Percentiles rank a stretch among this genome's conserved stretches.
Conservation (phyloP, 179 eudicot genomes). For the Camellia oleifera region DNA sequence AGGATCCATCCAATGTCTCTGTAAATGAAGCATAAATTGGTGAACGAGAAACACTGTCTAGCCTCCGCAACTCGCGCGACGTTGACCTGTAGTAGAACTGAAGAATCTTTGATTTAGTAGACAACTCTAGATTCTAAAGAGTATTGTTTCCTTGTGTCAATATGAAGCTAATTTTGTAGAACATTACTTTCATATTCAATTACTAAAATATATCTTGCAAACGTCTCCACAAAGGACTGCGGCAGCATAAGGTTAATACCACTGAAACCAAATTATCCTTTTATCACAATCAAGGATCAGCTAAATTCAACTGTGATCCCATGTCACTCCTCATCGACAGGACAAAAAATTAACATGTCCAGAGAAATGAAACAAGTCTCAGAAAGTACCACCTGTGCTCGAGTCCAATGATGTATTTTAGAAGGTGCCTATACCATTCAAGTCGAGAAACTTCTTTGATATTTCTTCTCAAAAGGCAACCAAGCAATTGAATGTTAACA, state of each 20-base stretch:
- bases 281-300: neutral
- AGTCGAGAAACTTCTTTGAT: neutral
- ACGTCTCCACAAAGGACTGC: neutral
- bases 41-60: slow-evolving; percentile 97
- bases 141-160: neutral
- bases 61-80: slow-evolving; percentile 92
- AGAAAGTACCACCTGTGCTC: neutral
- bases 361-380: neutral
- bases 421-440: neutral
- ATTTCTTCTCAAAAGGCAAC: neutral
- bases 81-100: slow-evolving; percentile 98
- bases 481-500: neutral
- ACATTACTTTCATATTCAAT: neutral
- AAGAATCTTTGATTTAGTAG: slow-evolving; percentile 23
- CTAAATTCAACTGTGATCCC: neutral
- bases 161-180: neutral
- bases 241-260: neutral
- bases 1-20: slow-evolving; percentile 84
- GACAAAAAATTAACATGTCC: neutral
- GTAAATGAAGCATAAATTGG: slow-evolving; percentile 96
- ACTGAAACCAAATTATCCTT: neutral
- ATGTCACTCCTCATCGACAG: neutral
- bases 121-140: slow-evolving; percentile 8
- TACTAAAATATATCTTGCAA: neutral
- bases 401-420: neutral